Evolutionary conservation across 306 rosid species (phyloP), one percentile per base, ranked within the genome.

Genomic region (Quillaja saponaria): DNA sequence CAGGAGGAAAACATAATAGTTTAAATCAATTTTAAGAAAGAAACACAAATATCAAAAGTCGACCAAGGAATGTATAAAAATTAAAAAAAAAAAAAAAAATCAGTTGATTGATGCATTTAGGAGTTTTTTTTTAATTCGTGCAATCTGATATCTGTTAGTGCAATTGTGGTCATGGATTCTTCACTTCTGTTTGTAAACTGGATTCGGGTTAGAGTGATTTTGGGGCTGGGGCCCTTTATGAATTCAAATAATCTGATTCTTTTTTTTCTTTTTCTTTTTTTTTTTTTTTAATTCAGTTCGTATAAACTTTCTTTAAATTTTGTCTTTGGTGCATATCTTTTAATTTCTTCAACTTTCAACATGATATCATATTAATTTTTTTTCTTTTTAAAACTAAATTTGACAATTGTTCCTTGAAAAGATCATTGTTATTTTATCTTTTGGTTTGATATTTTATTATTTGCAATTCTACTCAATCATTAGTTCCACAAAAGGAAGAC

Each of bases 1-100:
- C 3, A 82, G 71, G 61, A 89, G 82, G 78, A 86, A 61, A 77
- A 40, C 58, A 71, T 63, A 25, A 42, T 17, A 15, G 6, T 3
- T 4, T 37, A 16, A 33, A 14, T 52, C 63, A 3, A 8, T 34
- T n/a, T n/a, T n/a, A n/a, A 25, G 4, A 4, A 25, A 25, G 31
- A 25, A 25, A 25, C 31, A 25, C 25, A 8, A 10, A 16, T 49
- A 8, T 2, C 7, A 33, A 8, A 9, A 18, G 15, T 28, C 1
- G 15, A 6, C 28, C 7, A 14, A 31, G 18, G 6, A 37, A 58
- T 12, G 10, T 20, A 18, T 25, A 33, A 3, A 11, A 14, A 51
- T 6, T 20, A 18, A 14, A 33, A 3, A 11, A 14, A 51, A 28
- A 38, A 13, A 45, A 41, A 10, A 8, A n/a, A 6, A 10, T 13